These are phyloP conservation scores for Linnemannia exigua DNA, from an alignment of 192 early-diverging fungal species.

Conservation along the genomic window DNA sequence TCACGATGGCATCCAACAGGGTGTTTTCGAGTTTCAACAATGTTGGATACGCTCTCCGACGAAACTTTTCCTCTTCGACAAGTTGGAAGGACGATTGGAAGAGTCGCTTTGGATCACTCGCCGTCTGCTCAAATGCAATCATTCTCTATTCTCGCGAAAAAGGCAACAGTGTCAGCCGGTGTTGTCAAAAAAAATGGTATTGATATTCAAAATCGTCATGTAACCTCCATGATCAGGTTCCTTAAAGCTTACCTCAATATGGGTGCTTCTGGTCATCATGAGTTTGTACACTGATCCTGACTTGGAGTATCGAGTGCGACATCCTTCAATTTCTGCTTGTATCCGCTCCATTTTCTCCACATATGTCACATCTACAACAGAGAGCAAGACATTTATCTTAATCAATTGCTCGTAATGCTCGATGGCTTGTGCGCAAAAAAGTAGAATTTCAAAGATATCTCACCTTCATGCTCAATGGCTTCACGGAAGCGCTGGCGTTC, in stretches of 20 bases:
- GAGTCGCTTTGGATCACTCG: slow-evolving; percentile 80
- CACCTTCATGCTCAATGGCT: slow-evolving; percentile 54
- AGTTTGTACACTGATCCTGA: slow-evolving; percentile 48
- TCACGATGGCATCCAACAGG: slow-evolving; percentile 65
- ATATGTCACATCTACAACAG: slow-evolving; percentile 14
- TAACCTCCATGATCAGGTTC: neutral
- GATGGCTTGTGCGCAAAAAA: no score
- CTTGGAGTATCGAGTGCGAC: slow-evolving; percentile 31
- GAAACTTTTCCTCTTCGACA: slow-evolving; percentile 86
- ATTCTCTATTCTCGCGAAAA: slow-evolving; percentile 64
- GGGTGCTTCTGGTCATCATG: slow-evolving; percentile 61
- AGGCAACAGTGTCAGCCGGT: neutral
- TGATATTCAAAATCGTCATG: neutral
- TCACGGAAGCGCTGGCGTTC: slow-evolving; percentile 60
- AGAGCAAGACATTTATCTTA: neutral
- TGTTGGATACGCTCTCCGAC: slow-evolving; percentile 83
- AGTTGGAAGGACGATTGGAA: slow-evolving; percentile 83
- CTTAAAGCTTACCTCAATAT: slow-evolving; percentile 60
- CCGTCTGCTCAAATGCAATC: slow-evolving; percentile 82
- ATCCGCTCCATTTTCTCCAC: slow-evolving; percentile 49
- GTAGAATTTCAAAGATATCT: neutral
- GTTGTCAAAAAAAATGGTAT: neutral
- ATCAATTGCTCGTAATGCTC: neutral
- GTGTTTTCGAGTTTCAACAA: slow-evolving; percentile 73
- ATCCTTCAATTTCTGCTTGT: slow-evolving; percentile 33